Conservation (phyloP, 345 rosid genomes). For the Populus tremula region DNA sequence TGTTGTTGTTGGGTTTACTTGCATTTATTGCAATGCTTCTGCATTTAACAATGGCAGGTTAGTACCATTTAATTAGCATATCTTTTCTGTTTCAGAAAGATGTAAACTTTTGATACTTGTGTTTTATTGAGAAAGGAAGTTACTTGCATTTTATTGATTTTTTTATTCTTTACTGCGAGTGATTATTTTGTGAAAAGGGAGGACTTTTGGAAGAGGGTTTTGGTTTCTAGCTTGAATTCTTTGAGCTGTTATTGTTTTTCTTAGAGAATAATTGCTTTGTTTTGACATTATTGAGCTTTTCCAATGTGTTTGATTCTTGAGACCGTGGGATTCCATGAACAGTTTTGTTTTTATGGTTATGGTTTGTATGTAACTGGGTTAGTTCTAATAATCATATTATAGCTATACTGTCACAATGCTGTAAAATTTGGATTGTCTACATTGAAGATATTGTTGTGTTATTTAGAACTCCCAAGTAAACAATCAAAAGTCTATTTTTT, state of each 20-base stretch:
- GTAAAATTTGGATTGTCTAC: no score
- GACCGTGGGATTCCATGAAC: neutral
- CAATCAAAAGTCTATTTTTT: neutral
- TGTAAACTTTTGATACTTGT: no score
- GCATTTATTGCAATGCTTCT: conserved; percentile 47
- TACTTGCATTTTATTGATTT: no score
- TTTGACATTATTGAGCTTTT: neutral
- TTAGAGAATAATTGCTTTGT: neutral
- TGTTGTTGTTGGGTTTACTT: conserved; percentile 41
- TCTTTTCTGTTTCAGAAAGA: neutral
- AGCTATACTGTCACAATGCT: no score
- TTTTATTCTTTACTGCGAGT: neutral
- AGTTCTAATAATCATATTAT: no score
- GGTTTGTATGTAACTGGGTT: neutral
- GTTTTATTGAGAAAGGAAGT: no score
- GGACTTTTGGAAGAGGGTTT: conserved; percentile 1
- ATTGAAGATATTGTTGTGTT: neutral
- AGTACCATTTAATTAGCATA: conserved; percentile 11
- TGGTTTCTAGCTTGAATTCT: neutral
- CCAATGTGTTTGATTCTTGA: neutral
- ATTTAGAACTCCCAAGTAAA: no score
- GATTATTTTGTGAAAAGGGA: no score
- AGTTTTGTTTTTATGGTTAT: neutral
- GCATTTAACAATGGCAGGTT: conserved; percentile 52
- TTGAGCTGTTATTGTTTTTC: neutral